These are phyloP conservation scores for Persicaria maculosa DNA, from an alignment of 148 eudicot species.

Conservation along the genomic window DNA sequence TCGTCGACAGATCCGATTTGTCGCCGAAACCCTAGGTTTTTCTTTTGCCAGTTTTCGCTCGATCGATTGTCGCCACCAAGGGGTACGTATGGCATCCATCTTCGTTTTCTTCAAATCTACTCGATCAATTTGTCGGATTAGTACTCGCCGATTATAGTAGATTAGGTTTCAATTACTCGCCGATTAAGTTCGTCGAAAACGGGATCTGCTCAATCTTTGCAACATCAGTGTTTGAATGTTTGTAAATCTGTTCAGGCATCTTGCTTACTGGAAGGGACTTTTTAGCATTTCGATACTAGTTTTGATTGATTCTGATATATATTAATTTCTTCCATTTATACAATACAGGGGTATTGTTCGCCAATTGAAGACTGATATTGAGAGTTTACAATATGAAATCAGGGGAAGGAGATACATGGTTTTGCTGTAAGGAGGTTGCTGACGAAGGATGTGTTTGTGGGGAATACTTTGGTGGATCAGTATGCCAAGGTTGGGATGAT, in stretches of 20 bases:
- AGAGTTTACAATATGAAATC: background rate
- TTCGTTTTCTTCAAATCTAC: background rate
- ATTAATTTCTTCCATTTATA: too few species aligned
- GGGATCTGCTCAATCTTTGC: too few species aligned
- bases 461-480: constrained; percentile 59
- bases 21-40: constrained; percentile 5
- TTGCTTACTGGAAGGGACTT: too few species aligned
- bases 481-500: constrained; percentile 63
- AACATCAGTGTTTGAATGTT: too few species aligned
- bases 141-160: background rate
- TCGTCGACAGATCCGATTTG: background rate
- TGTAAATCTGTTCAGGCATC: too few species aligned
- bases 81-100: constrained; percentile 36
- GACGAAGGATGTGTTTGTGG: constrained; percentile 52
- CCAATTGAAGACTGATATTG: too few species aligned
- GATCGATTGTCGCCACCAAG: constrained; percentile 43
- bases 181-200: too few species aligned
- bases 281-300: too few species aligned
- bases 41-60: background rate
- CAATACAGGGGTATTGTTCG: too few species aligned
- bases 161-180: background rate
- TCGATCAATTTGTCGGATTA: background rate
- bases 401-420: constrained; percentile 52
- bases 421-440: constrained; percentile 37
- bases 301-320: too few species aligned